These are phyloP conservation scores for Chondrostereum purpureum DNA, from an alignment of 1,284 basidiomycete genomes.

Conservation along the genomic window DNA sequence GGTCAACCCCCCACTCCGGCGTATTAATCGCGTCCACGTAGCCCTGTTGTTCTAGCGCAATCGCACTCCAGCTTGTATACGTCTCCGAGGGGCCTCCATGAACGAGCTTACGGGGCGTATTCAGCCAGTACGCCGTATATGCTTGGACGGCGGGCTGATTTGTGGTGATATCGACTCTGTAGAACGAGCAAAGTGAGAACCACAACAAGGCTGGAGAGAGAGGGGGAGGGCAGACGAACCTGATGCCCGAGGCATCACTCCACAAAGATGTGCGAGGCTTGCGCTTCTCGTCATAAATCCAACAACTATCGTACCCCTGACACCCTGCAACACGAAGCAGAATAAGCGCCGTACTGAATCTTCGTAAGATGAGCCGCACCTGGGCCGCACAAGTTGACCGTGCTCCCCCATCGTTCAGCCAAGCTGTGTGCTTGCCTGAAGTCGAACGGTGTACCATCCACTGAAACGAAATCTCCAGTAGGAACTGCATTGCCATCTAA, in stretches of 20 bases:
- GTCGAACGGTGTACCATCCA: constrained; percentile 25
- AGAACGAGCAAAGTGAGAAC: constrained; percentile 1
- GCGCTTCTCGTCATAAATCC: constrained; percentile 34
- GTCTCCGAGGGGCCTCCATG: constrained; percentile 27
- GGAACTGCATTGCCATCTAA: constrained; percentile 3
- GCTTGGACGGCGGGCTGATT: constrained; percentile 29
- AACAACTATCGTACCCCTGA: constrained; percentile 38
- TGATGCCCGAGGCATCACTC: constrained; percentile 26
- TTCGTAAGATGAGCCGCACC: too few species aligned
- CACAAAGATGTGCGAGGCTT: constrained; percentile 17
- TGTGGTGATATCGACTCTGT: constrained; percentile 28
- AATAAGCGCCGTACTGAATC: not conserved
- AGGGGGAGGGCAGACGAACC: constrained; percentile 15
- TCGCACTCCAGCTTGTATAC: constrained; percentile 27
- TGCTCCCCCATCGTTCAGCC: constrained; percentile 35
- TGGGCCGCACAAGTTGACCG: constrained; percentile 31
- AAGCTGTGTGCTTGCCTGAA: constrained; percentile 36
- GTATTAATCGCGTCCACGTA: constrained; percentile 33
- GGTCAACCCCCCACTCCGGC: constrained; percentile 28
- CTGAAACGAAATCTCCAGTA: not conserved
- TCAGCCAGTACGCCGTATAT: constrained; percentile 24
- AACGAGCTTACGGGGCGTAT: constrained; percentile 29
- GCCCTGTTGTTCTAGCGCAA: constrained; percentile 35
- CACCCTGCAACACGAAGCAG: constrained; percentile 21
- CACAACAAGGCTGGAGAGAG: not conserved